Percentiles rank a stretch among this genome's conserved stretches.
These are phyloP conservation scores for Nemania serpens DNA, from an alignment of 2,329 filamentous ascomycete genomes.

Conservation along the genomic window DNA sequence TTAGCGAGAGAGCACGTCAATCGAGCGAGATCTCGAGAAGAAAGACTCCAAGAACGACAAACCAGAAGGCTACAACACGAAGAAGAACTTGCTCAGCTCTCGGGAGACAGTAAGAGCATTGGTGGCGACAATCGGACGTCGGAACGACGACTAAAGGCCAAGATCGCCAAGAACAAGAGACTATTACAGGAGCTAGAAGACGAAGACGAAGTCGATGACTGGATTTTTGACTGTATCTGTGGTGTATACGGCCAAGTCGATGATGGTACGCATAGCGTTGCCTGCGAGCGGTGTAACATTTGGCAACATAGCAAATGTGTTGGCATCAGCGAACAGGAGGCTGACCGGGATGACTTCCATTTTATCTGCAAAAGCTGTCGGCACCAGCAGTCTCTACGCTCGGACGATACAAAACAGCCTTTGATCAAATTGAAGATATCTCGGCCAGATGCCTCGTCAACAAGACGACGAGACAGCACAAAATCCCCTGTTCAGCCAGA, in stretches of 20 bases:
- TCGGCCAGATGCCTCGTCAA: constrained; percentile 35
- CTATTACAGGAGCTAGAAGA: constrained; percentile 72
- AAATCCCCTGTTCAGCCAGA: constrained; percentile 30
- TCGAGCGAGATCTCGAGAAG: constrained; percentile 81
- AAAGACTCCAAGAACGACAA: constrained; percentile 84
- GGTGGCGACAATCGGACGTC: constrained; percentile 68
- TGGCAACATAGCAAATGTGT: constrained; percentile 98
- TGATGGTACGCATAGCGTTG: constrained; percentile 90
- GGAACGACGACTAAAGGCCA: constrained; percentile 77
- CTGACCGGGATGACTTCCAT: constrained; percentile 83
- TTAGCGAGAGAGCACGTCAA: constrained; percentile 76
- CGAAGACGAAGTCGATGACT: constrained; percentile 73
- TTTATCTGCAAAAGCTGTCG: constrained; percentile 84
- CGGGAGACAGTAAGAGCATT: constrained; percentile 71
- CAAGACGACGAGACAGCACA: constrained; percentile 32
- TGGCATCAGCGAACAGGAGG: constrained; percentile 75
- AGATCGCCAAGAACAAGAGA: constrained; percentile 79
- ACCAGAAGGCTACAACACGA: constrained; percentile 81
- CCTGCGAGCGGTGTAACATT: constrained; percentile 90
- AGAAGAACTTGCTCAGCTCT: constrained; percentile 78
- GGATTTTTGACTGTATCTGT: constrained; percentile 95
- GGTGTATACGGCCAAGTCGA: constrained; percentile 91
- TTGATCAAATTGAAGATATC: constrained; percentile 61
- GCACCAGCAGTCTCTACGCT: constrained; percentile 59
- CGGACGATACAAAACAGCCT: constrained; percentile 62